phyloP scores from a whole-genome alignment of 2,329 filamentous ascomycete genomes.

The Lasiodiplodia theobromae region DNA sequence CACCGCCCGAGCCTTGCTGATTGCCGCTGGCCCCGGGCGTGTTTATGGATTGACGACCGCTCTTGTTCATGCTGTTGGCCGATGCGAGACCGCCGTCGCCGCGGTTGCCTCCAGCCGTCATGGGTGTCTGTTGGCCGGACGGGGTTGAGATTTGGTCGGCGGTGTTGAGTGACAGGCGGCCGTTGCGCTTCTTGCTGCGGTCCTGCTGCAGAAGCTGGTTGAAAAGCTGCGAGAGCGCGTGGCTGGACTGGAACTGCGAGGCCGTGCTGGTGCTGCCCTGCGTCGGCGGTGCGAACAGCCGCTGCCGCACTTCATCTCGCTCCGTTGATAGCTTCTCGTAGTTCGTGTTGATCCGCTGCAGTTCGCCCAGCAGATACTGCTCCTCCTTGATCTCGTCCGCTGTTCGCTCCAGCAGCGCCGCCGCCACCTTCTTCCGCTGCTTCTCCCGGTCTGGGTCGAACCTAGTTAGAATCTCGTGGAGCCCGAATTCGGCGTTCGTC shows the following conservation, averaged over 20 bases:
- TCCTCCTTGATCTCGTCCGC: conserved; percentile 93
- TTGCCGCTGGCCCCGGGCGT: conserved; percentile 33
- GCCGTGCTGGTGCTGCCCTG: conserved; percentile 56
- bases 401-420: conserved; percentile 77
- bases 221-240: conserved; percentile 79
- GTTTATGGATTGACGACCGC: conserved; percentile 37
- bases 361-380: conserved; percentile 84
- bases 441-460: conserved; percentile 84
- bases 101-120: conserved; percentile 40
- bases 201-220: conserved; percentile 83
- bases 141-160: conserved; percentile 47
- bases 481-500: conserved; percentile 81
- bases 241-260: conserved; percentile 74
- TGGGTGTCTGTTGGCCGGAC: conserved; percentile 35
- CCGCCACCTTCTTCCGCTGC: conserved; percentile 83
- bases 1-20: conserved; percentile 55
- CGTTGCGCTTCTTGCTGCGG: conserved; percentile 83
- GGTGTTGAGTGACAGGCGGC: conserved; percentile 46
- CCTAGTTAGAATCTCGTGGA: conserved; percentile 84
- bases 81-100: conserved; percentile 46
- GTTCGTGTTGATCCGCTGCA: conserved; percentile 88
- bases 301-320: conserved; percentile 82
- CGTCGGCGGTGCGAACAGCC: conserved; percentile 81
- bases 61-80: conserved; percentile 31
- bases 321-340: conserved; percentile 88